These are phyloP conservation scores for Diplodia corticola DNA, from an alignment of 2,329 filamentous ascomycete genomes.

Conservation along the genomic window DNA sequence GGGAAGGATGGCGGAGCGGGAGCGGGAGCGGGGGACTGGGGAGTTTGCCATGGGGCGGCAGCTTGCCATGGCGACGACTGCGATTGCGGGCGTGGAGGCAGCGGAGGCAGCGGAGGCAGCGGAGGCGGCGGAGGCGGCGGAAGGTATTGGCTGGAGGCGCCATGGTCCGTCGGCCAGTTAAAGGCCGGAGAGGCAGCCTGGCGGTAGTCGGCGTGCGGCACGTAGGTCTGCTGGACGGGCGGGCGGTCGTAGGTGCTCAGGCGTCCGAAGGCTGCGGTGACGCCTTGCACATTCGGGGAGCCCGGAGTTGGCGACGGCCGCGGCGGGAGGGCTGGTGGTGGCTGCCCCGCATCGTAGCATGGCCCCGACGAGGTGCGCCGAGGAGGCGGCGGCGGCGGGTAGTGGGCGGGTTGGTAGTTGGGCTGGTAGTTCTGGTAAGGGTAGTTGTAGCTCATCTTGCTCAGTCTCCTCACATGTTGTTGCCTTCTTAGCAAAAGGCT, in stretches of 20 bases:
- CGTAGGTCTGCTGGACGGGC: neutral
- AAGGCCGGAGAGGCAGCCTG: neutral
- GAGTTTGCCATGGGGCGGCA: neutral
- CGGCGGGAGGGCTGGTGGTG: neutral
- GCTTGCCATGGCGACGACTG: constrained; percentile 1
- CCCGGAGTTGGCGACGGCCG: neutral
- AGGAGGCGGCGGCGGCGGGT: neutral
- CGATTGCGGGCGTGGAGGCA: neutral
- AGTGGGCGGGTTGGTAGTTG: neutral
- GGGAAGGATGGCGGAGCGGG: neutral
- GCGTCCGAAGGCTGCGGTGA: neutral
- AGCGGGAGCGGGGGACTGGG: neutral
- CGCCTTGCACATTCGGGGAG: neutral
- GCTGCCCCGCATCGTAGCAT: neutral
- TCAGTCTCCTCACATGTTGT: neutral
- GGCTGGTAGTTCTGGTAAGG: neutral
- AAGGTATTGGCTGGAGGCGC: neutral
- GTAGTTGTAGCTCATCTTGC: neutral
- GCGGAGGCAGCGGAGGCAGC: neutral
- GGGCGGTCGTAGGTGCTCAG: neutral
- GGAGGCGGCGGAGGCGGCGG: neutral
- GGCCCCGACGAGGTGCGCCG: neutral
- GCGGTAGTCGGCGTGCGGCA: constrained; percentile 2
- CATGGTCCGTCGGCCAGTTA: neutral
- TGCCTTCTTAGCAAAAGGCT: no score